phyloP scores from a whole-genome alignment of 305 asterid species.

The Andrographis paniculata region DNA sequence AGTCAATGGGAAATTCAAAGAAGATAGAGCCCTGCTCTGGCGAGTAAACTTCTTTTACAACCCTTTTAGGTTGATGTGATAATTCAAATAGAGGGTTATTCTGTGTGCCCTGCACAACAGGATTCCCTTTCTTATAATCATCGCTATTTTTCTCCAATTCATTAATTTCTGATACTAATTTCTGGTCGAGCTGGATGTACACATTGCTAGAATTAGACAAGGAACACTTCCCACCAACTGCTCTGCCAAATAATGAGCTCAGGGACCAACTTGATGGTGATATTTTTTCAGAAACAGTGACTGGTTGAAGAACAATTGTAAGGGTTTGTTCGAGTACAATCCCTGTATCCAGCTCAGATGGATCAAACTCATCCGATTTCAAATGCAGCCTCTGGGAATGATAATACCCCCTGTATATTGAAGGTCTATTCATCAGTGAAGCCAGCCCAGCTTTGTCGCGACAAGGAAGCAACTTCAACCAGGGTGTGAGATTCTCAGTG shows the following conservation, averaged over 20 bases:
- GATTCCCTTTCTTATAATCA: slow-evolving; percentile 24
- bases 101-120: slow-evolving; percentile 20
- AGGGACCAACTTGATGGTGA: slow-evolving; percentile 82
- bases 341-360: slow-evolving; percentile 34
- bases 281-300: slow-evolving; percentile 30
- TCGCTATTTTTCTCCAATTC: slow-evolving; percentile 21
- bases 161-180: slow-evolving; percentile 46
- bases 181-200: slow-evolving; percentile 65
- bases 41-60: slow-evolving; percentile 45
- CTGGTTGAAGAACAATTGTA: slow-evolving; percentile 81
- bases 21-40: slow-evolving; percentile 42
- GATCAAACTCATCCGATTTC: slow-evolving; percentile 55
- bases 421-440: slow-evolving; percentile 83
- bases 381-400: slow-evolving; percentile 89
- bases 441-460: slow-evolving; percentile 94
- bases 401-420: slow-evolving; percentile 72
- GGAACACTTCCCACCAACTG: slow-evolving; percentile 64
- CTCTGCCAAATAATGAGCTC: slow-evolving; percentile 82
- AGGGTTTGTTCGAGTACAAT: slow-evolving; percentile 87
- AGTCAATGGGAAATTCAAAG: slow-evolving; percentile 53
- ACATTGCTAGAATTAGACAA: slow-evolving; percentile 70
- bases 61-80: slow-evolving; percentile 53
- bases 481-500: slow-evolving; percentile 98
- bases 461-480: slow-evolving; percentile 99
- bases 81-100: slow-evolving; percentile 47